Evolutionary conservation across 2,329 filamentous ascomycete genomes (phyloP).

Genomic region (Hypoxylon sp.): DNA sequence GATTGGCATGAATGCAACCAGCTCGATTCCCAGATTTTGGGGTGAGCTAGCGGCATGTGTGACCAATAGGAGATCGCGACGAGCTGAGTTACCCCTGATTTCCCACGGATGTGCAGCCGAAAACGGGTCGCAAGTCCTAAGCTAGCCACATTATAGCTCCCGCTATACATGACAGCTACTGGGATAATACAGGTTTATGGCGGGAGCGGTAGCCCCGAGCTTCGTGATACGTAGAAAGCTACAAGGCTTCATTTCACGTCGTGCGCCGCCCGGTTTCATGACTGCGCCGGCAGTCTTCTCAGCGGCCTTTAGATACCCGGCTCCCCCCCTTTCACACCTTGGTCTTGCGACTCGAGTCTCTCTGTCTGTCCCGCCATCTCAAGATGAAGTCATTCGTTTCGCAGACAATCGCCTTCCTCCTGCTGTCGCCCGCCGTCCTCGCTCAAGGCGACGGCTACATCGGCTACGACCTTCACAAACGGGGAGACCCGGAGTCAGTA

Average conservation of each 20-base stretch:
- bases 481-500: constrained; percentile 58
- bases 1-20: constrained; percentile 39
- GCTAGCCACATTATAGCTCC: constrained; percentile 5
- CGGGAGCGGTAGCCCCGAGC: neutral
- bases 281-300: neutral
- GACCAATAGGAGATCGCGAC: constrained; percentile 35
- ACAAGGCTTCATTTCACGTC: constrained; percentile 18
- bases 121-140: constrained; percentile 1
- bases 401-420: constrained; percentile 40
- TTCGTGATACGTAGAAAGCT: constrained; percentile 1
- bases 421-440: constrained; percentile 39
- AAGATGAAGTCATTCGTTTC: constrained; percentile 38
- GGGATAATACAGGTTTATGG: constrained; percentile 4
- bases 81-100: constrained; percentile 8
- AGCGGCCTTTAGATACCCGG: neutral
- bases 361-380: constrained; percentile 29
- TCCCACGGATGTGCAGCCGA: constrained; percentile 21
- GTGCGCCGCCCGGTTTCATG: neutral
- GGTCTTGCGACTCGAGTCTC: constrained; percentile 35
- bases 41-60: neutral
- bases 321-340: neutral
- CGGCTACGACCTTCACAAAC: constrained; percentile 61
- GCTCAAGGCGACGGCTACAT: constrained; percentile 57
- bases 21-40: constrained; percentile 29
- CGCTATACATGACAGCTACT: constrained; percentile 10